phyloP scores from a whole-genome alignment of 2,329 filamentous ascomycete genomes.

The Talaromyces sp. region DNA sequence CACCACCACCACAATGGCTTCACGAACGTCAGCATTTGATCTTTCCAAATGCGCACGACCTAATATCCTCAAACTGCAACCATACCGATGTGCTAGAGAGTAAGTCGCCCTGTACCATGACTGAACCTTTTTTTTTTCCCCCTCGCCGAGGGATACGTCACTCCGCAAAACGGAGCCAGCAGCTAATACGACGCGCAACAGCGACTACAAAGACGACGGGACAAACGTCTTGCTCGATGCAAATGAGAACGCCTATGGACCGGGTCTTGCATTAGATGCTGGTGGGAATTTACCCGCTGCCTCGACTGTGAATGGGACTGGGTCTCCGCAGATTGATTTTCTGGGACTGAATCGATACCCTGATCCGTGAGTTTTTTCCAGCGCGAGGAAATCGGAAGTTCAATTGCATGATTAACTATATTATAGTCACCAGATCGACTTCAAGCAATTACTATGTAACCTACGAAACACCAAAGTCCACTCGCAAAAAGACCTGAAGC shows the following conservation, averaged over 20 bases:
- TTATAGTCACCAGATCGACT: slow-evolving; percentile 67
- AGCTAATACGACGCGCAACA: slow-evolving; percentile 30
- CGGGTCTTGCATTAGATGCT: slow-evolving; percentile 56
- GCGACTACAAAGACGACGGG: slow-evolving; percentile 98
- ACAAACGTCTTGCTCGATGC: slow-evolving; percentile 94
- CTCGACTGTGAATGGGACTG: slow-evolving; percentile 27
- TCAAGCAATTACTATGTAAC: slow-evolving; percentile 82
- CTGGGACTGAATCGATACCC: slow-evolving; percentile 87
- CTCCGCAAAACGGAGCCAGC: background rate
- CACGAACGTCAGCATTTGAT: slow-evolving; percentile 55
- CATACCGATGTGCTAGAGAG: slow-evolving; percentile 79
- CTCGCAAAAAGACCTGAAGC: slow-evolving; percentile 65
- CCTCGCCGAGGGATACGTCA: slow-evolving; percentile 10
- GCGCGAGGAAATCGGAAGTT: background rate
- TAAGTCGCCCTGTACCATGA: slow-evolving; percentile 38
- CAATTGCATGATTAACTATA: background rate
- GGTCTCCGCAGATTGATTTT: slow-evolving; percentile 62
- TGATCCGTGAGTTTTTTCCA: slow-evolving; percentile 57
- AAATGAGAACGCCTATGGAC: slow-evolving; percentile 95
- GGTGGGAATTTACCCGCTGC: slow-evolving; percentile 44
- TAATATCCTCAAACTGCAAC: slow-evolving; percentile 70
- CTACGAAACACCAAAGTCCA: slow-evolving; percentile 78
- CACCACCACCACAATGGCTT: slow-evolving; percentile 26
- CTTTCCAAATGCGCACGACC: slow-evolving; percentile 67
- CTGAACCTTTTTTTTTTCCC: background rate